Conservation (phyloP, 2,329 filamentous ascomycete genomes). For the Neonectria punicea region DNA sequence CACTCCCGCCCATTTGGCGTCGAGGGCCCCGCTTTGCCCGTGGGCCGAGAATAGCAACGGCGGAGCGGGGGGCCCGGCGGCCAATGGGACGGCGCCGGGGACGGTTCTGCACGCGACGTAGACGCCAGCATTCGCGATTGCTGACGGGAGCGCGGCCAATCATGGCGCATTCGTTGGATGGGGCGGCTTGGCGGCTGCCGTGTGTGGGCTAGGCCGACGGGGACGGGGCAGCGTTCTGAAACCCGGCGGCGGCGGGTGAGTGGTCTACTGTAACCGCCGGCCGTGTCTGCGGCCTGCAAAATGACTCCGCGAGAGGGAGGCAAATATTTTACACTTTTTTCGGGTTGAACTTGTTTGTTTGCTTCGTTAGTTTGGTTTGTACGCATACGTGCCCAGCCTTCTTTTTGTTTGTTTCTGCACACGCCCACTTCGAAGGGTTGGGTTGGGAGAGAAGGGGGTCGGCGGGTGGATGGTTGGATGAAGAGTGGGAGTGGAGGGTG, state of each 20-base stretch:
- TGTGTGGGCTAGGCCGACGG: not conserved
- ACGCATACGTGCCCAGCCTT: conserved; percentile 1
- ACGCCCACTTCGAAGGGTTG: not conserved
- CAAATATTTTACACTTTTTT: not conserved
- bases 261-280: conserved; percentile 20
- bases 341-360: not conserved
- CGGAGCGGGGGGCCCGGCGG: not conserved
- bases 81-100: conserved; percentile 5
- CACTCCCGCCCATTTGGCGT: not conserved
- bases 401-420: not conserved
- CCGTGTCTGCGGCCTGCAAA: conserved; percentile 14
- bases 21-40: not conserved
- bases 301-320: not conserved
- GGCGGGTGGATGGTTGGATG: not conserved
- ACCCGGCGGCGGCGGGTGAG: conserved; percentile 8
- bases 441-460: no score
- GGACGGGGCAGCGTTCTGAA: conserved; percentile 2
- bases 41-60: conserved; percentile 17
- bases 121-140: conserved; percentile 8
- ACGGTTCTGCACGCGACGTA: conserved; percentile 10
- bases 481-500: not conserved
- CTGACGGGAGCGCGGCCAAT: conserved; percentile 14
- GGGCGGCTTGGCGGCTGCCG: conserved; percentile 3
- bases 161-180: no score
- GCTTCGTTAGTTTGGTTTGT: not conserved